phyloP scores from a whole-genome alignment of 768 basidiomycete genomes.

The Mrakia hoshinonis region DNA sequence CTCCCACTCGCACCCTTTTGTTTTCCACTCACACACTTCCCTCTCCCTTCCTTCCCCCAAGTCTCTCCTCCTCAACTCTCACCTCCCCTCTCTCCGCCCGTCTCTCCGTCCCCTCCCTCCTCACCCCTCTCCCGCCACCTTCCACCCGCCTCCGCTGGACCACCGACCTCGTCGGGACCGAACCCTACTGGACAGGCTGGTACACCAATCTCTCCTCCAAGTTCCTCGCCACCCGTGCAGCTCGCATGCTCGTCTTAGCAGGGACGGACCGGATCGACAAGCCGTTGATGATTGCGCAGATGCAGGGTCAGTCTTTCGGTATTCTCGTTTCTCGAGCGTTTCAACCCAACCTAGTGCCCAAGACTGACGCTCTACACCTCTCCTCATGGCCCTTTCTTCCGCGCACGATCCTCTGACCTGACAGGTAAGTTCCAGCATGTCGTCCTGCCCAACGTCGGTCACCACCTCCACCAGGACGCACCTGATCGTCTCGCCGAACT shows the following conservation, averaged over 20 bases:
- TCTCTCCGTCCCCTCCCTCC: slow-evolving; percentile 73
- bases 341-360: too few relatives aligned
- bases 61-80: slow-evolving; percentile 71
- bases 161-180: slow-evolving; percentile 71
- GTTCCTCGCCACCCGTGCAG: slow-evolving; percentile 69
- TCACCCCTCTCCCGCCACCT: slow-evolving; percentile 46
- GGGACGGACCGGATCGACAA: slow-evolving; percentile 88
- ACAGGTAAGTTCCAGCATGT: slow-evolving; percentile 80
- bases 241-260: slow-evolving; percentile 79
- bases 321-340: neutral
- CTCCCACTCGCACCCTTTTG: slow-evolving; percentile 25
- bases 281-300: slow-evolving; percentile 90
- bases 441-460: slow-evolving; percentile 78
- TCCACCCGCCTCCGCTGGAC: slow-evolving; percentile 58
- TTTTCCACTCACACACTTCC: neutral
- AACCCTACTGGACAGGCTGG: slow-evolving; percentile 89
- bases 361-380: too few relatives aligned
- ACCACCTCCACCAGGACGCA: slow-evolving; percentile 90
- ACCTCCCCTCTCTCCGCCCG: slow-evolving; percentile 73
- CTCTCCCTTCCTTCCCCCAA: slow-evolving; percentile 40
- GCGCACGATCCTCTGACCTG: neutral
- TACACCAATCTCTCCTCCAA: slow-evolving; percentile 69
- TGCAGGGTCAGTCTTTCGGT: slow-evolving; percentile 54
- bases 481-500: slow-evolving; percentile 70
- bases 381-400: too few relatives aligned